Evolutionary conservation across 495 filamentous ascomycete species (phyloP).

Genomic region (Daldinia bambusicola): DNA sequence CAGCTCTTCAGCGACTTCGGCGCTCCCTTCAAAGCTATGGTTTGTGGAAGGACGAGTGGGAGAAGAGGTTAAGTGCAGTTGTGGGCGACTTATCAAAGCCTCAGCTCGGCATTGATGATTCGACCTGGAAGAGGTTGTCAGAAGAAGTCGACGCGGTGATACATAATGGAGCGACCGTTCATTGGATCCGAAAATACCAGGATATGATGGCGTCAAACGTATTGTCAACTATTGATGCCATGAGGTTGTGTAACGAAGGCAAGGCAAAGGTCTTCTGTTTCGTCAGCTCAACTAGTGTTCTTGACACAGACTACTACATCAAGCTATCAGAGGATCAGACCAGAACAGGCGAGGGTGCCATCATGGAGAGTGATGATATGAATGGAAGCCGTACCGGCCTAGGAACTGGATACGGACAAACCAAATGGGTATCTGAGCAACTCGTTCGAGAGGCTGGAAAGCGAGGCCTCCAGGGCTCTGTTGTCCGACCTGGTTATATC

Average conservation of each 20-base stretch:
- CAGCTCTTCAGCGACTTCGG: constrained; percentile 62
- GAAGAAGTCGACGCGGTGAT: constrained; percentile 80
- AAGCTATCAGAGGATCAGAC: constrained; percentile 70
- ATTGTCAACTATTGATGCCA: constrained; percentile 77
- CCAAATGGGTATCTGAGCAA: constrained; percentile 72
- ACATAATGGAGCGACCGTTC: constrained; percentile 89
- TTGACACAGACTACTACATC: constrained; percentile 86
- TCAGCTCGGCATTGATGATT: constrained; percentile 73
- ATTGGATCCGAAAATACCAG: constrained; percentile 87
- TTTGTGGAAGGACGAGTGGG: constrained; percentile 81
- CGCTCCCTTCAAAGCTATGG: constrained; percentile 76
- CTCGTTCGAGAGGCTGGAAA: constrained; percentile 82
- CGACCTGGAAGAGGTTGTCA: constrained; percentile 70
- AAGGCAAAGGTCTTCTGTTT: constrained; percentile 85
- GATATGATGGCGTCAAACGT: constrained; percentile 83
- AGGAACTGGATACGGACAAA: constrained; percentile 87
- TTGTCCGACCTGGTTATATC: constrained; percentile 89
- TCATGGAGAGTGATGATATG: constrained; percentile 60
- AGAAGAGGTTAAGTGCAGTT: constrained; percentile 68
- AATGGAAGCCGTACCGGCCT: constrained; percentile 59
- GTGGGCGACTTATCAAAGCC: constrained; percentile 78
- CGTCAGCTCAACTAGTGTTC: constrained; percentile 84
- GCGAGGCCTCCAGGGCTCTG: constrained; percentile 76
- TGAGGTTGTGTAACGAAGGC: constrained; percentile 78
- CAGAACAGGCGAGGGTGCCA: constrained; percentile 56